phyloP scores from a whole-genome alignment of 2,329 filamentous ascomycete genomes.

The Fusarium sp. region DNA sequence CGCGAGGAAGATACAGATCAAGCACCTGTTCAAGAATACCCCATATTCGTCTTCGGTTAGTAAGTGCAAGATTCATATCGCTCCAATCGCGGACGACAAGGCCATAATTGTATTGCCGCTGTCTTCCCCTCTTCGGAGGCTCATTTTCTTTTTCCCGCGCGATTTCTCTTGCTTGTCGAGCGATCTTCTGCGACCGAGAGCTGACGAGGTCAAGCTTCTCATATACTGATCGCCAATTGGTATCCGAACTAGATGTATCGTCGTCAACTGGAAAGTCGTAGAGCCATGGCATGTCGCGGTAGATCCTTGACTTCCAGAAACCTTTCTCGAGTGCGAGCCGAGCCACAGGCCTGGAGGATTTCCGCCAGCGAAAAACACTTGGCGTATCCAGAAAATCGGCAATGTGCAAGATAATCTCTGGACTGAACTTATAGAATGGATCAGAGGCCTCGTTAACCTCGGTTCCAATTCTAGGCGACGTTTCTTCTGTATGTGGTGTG shows the following conservation, averaged over 20 bases:
- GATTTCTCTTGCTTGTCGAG: not conserved
- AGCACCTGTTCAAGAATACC: not conserved
- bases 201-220: not conserved
- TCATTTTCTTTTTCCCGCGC: not conserved
- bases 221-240: not conserved
- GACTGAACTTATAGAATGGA: not conserved
- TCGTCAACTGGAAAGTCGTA: not conserved
- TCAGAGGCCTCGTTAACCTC: not conserved
- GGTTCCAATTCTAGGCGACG: not conserved
- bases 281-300: not conserved
- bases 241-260: not conserved
- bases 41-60: slow-evolving; percentile 4
- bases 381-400: not conserved
- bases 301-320: not conserved
- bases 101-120: not conserved
- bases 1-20: not conserved
- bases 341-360: not conserved
- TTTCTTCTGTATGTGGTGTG: not conserved
- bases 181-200: not conserved
- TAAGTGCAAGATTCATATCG: slow-evolving; percentile 2
- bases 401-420: not conserved
- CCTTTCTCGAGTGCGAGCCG: not conserved
- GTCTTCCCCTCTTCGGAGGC: not conserved
- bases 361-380: not conserved
- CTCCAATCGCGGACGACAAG: slow-evolving; percentile 1